A percentile compares a stretch with the other conserved stretches of the same genome.
Conservation (phyloP, 1,284 basidiomycete species). For the Amylostereum chailletii region DNA sequence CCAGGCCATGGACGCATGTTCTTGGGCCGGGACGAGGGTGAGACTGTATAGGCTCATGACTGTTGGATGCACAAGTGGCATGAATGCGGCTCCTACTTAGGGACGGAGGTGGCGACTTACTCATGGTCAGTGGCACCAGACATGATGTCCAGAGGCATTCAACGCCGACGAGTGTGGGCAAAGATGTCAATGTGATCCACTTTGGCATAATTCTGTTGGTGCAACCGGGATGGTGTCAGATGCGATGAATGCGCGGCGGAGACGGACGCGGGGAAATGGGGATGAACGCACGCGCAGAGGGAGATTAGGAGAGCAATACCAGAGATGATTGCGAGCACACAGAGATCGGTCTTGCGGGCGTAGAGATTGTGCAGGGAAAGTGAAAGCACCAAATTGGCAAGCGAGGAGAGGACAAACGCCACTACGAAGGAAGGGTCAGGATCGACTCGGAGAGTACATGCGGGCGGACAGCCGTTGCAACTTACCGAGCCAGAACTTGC, state of each 20-base stretch:
- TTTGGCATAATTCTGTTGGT: constrained; percentile 6
- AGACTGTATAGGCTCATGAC: constrained; percentile 10
- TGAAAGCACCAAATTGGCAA: constrained; percentile 6
- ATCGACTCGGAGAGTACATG: neutral
- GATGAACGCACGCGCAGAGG: constrained; percentile 2
- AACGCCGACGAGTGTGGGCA: constrained; percentile 9
- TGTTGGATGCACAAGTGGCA: neutral
- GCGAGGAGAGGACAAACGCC: constrained; percentile 2
- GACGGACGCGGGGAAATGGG: neutral
- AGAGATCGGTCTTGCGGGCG: constrained; percentile 9
- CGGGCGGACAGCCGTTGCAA: neutral
- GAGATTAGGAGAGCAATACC: constrained; percentile 6
- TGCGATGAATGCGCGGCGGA: neutral
- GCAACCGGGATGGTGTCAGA: neutral
- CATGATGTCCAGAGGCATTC: constrained; percentile 13
- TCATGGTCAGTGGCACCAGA: constrained; percentile 10
- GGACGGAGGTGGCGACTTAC: constrained; percentile 1
- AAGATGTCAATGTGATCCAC: constrained; percentile 2
- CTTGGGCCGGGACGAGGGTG: constrained; percentile 1
- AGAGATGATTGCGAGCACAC: constrained; percentile 9
- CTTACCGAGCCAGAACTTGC: constrained; percentile 11
- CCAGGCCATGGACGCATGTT: neutral
- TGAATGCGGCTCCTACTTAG: neutral
- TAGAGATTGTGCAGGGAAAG: constrained; percentile 5
- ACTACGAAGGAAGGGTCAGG: neutral